Percentiles rank a stretch among this genome's conserved stretches.
phyloP scores from a whole-genome alignment of 202 grass and related monocot species.

The Setaria italica region DNA sequence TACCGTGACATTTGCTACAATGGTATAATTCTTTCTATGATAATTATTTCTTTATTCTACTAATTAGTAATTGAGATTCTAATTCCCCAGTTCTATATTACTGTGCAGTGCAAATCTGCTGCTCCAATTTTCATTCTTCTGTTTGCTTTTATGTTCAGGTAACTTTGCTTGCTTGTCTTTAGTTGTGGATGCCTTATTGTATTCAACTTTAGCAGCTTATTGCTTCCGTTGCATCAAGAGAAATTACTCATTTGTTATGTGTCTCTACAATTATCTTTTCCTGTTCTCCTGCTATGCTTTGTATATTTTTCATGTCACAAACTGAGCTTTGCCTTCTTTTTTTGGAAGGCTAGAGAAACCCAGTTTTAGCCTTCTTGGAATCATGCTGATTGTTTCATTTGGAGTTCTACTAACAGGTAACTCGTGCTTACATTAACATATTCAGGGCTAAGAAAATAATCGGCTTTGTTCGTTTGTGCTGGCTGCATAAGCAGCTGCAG shows the following conservation, averaged over 20 bases:
- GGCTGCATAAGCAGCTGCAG: too few relatives aligned
- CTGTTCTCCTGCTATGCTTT: neutral
- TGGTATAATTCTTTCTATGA: slow-evolving; percentile 71
- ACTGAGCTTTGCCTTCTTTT: slow-evolving; percentile 33
- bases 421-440: slow-evolving; percentile 23
- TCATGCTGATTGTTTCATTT: slow-evolving; percentile 85
- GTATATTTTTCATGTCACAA: slow-evolving; percentile 37
- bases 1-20: slow-evolving; percentile 98
- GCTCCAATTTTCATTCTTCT: slow-evolving; percentile 93
- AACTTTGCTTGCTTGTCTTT: slow-evolving; percentile 28
- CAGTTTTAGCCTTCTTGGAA: slow-evolving; percentile 87
- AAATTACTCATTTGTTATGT: slow-evolving; percentile 3
- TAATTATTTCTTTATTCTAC: slow-evolving; percentile 34
- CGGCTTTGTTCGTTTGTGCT: too few relatives aligned
- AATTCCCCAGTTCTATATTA: slow-evolving; percentile 36
- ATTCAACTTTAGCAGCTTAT: slow-evolving; percentile 7
- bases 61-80: slow-evolving; percentile 37
- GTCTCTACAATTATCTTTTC: slow-evolving; percentile 4
- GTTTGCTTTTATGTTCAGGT: slow-evolving; percentile 99
- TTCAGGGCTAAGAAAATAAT: neutral
- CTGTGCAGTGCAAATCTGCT: slow-evolving; percentile 95
- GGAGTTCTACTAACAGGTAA: slow-evolving; percentile 96
- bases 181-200: neutral
- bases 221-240: slow-evolving; percentile 2
- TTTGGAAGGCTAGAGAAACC: slow-evolving; percentile 89